A percentile compares a stretch with the other conserved stretches of the same genome.
phyloP scores from a whole-genome alignment of 1,139 yeast species.

The Kazachstania sp. region DNA sequence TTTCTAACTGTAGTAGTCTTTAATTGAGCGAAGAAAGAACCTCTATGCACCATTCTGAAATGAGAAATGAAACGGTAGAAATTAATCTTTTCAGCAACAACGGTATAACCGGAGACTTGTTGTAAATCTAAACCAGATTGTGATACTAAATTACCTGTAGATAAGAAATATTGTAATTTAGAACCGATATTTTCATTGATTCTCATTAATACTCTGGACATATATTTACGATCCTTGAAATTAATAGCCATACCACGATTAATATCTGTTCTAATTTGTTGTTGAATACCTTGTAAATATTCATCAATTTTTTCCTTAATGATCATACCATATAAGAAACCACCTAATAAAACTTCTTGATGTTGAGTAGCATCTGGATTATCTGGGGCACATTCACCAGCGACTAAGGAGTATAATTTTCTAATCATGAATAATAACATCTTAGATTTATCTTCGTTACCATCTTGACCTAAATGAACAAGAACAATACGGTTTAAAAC shows the following conservation, averaged over 20 bases:
- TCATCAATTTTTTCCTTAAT: slow-evolving; percentile 94
- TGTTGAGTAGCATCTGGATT: slow-evolving; percentile 99
- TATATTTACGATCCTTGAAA: slow-evolving; percentile 75
- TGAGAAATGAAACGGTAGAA: slow-evolving; percentile 94
- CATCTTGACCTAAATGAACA: slow-evolving; percentile 58
- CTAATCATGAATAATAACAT: slow-evolving; percentile 89
- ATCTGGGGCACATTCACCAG: slow-evolving; percentile 95
- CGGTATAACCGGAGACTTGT: slow-evolving; percentile 97
- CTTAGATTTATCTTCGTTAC: slow-evolving; percentile 69
- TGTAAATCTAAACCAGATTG: slow-evolving; percentile 97
- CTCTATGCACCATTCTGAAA: slow-evolving; percentile 99
- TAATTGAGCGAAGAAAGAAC: slow-evolving; percentile 96
- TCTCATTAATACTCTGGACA: slow-evolving; percentile 68
- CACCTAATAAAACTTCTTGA: slow-evolving; percentile 93
- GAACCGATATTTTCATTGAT: slow-evolving; percentile 92
- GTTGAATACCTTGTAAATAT: slow-evolving; percentile 62
- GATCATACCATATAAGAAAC: slow-evolving; percentile 94
- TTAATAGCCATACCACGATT: slow-evolving; percentile 77
- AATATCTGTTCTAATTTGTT: slow-evolving; percentile 73
- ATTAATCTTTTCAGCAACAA: slow-evolving; percentile 96
- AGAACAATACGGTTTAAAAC: slow-evolving; percentile 75
- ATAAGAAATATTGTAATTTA: slow-evolving; percentile 84
- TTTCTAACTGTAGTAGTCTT: slow-evolving; percentile 97
- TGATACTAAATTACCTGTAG: slow-evolving; percentile 94
- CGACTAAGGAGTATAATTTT: slow-evolving; percentile 87